Evolutionary conservation across 768 basidiomycete genomes (phyloP), one percentile per base, ranked within the genome.

Genomic region (Nidularia sp.): DNA sequence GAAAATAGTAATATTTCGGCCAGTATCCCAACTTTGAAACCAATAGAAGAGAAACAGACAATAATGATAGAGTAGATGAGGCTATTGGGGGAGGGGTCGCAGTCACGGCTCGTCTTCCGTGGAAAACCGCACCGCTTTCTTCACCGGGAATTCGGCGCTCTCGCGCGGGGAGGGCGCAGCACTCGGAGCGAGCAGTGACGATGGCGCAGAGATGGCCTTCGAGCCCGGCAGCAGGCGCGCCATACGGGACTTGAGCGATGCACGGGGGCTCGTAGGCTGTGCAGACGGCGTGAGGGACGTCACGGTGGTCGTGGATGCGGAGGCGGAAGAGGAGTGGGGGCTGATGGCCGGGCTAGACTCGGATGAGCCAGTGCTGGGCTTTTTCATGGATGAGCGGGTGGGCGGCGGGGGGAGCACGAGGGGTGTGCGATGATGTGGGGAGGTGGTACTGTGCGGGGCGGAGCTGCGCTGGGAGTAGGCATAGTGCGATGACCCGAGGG

Each of bases 41-140:
- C 18, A 18, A 18, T 18, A 18, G 18, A 18, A 18, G 18, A 18
- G 18, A 18, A 18, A 18, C 18, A 18, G 18, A 18, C 18, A 18
- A 18, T 18, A 18, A 18, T 18, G 18, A 18, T 18, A 18, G 18
- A 18, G 18, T 18, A 18, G 18, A 18, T 18, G 18, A 18, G 18
- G 18, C 18, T 18, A 18, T 18, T 18, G 18, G 18, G 18, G 18
- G 18, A 18, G 18, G 18, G 18, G 18, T 1, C 1, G 18, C 18
- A 1, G 18, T 18, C 18, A 18, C 18, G 18, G 18, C 18, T 66
- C 65, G 47, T 71, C 67, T 55, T 75, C 71, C 25, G 73, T 69
- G n/a, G 79, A 79, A 64, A 86, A 86, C 46, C 84, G 76, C 35
- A 86, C 84, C 2, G 77, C 80, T 61, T 86, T 86, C 56, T 78